phyloP scores from a whole-genome alignment of 148 eudicot genomes.

The Polygonum aviculare region DNA sequence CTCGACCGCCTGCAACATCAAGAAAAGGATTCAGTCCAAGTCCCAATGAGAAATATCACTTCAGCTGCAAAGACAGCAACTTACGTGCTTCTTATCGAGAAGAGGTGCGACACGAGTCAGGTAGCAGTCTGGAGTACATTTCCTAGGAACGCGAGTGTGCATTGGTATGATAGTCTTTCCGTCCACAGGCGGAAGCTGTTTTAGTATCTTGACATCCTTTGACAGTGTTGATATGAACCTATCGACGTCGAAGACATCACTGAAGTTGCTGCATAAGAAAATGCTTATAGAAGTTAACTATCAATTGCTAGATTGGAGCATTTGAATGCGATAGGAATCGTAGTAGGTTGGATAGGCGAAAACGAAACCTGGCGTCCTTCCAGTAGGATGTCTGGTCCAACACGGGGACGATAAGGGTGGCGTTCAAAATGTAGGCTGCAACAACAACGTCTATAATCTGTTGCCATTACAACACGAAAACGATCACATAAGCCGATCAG shows the following conservation, averaged over 20 bases:
- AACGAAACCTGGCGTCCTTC: slow-evolving; percentile 87
- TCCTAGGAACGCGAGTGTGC: slow-evolving; percentile 89
- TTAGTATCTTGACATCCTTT: slow-evolving; percentile 77
- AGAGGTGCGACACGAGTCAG: slow-evolving; percentile 68
- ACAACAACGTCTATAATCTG: slow-evolving; percentile 98
- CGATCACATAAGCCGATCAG: background rate
- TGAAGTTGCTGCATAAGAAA: slow-evolving; percentile 70
- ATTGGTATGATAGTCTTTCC: slow-evolving; percentile 89
- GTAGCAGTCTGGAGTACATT: slow-evolving; percentile 86
- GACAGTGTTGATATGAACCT: slow-evolving; percentile 88
- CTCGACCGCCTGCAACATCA: slow-evolving; percentile 67
- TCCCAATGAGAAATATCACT: background rate
- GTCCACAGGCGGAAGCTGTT: slow-evolving; percentile 82
- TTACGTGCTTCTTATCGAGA: slow-evolving; percentile 79
- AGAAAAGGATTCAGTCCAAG: background rate
- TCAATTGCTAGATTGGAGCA: background rate
- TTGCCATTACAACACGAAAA: background rate
- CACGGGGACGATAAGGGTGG: slow-evolving; percentile 83
- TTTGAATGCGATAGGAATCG: background rate
- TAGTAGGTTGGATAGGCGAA: background rate
- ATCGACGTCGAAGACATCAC: slow-evolving; percentile 80
- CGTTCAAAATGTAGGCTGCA: slow-evolving; percentile 89
- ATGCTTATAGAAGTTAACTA: slow-evolving; percentile 4
- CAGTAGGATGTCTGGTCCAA: slow-evolving; percentile 91
- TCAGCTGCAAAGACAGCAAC: slow-evolving; percentile 13